Evolutionary conservation across 805 yeast genomes (phyloP), one percentile per base, ranked within the genome.

Genomic region (Candida peoriensis): DNA sequence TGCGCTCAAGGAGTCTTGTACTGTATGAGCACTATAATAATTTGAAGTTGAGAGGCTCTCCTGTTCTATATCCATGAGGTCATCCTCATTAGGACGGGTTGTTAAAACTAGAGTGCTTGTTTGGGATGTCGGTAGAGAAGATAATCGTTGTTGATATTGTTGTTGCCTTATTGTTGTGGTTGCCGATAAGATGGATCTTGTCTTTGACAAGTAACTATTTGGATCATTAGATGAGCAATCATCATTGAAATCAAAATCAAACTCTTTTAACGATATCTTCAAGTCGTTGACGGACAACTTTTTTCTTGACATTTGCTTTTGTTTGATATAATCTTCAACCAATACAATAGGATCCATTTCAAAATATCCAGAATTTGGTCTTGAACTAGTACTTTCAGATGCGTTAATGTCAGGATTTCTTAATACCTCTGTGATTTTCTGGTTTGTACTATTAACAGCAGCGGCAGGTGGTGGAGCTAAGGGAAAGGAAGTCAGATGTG

Each of bases 241-340:
- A 14, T 37, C 37, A 21, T 19, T 19, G 3, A 17, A 7, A 16
- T 37, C 42, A 14, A 40, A 39, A 16, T 37, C 42, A 14, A 40
- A 39, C 1, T 19, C 23, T 13, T 35, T 38, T 18, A 63, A 25
- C 1, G 63, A 54, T 16, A 44, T 44, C 38, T 58, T 62, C 20
- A 66, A 39, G 33, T 63, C 66, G 11, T 47, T 30, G 1, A 63
- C 58, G 3, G 68, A 61, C 0, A 60, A 34, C 30, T 54, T 53
- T 33, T 53, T 50, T 35, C 52, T 47, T 8, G 46, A 33, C 7
- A 36, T 14, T 9, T 28, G 41, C 27, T 38, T 42, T n/a, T 41
- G 52, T 12, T 60, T 57, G 42, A 76, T 62, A 48, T 76, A 76
- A 46, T 76, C 83, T 45, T 76, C 83, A 8, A 76, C 68, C 14